phyloP scores from a whole-genome alignment of 2,329 filamentous ascomycete genomes.

The Lecanicillium sp. region DNA sequence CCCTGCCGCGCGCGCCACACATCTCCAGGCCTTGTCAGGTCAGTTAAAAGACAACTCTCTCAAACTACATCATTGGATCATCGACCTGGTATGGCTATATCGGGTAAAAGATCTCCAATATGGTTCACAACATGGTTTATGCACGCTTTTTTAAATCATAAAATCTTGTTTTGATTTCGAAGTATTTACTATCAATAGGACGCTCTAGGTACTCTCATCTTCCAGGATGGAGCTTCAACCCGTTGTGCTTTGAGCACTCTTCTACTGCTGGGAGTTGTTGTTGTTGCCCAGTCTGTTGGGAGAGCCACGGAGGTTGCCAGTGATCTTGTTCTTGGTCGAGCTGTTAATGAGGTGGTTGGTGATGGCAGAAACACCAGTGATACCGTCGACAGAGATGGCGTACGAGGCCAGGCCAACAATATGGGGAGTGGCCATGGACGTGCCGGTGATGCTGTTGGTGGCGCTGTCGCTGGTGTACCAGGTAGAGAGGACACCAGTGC shows the following conservation, averaged over 20 bases:
- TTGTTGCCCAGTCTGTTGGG: slow-evolving; percentile 45
- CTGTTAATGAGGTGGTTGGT: slow-evolving; percentile 4
- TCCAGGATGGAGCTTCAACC: too few relatives aligned
- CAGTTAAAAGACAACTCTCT: too few relatives aligned
- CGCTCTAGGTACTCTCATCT: too few relatives aligned
- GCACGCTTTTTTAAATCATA: too few relatives aligned
- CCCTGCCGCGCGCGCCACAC: too few relatives aligned
- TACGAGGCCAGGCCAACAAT: slow-evolving; percentile 45
- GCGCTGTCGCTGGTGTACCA: slow-evolving; percentile 31
- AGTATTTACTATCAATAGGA: too few relatives aligned
- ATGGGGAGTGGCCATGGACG: slow-evolving; percentile 46
- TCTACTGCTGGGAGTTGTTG: slow-evolving; percentile 23
- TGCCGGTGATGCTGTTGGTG: slow-evolving; percentile 34
- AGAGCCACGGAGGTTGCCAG: slow-evolving; percentile 24
- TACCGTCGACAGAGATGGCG: slow-evolving; percentile 7
- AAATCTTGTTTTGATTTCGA: too few relatives aligned
- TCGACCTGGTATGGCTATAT: too few relatives aligned
- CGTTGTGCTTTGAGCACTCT: slow-evolving; percentile 8
- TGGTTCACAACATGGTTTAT: too few relatives aligned
- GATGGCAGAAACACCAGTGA: slow-evolving; percentile 2
- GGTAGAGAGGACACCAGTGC: slow-evolving; percentile 31
- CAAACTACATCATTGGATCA: too few relatives aligned
- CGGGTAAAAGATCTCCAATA: too few relatives aligned
- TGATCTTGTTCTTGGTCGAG: slow-evolving; percentile 3
- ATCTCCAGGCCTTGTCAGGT: too few relatives aligned